phyloP scores from a whole-genome alignment of 2,329 filamentous ascomycete genomes.

The Corinectria fuckeliana region DNA sequence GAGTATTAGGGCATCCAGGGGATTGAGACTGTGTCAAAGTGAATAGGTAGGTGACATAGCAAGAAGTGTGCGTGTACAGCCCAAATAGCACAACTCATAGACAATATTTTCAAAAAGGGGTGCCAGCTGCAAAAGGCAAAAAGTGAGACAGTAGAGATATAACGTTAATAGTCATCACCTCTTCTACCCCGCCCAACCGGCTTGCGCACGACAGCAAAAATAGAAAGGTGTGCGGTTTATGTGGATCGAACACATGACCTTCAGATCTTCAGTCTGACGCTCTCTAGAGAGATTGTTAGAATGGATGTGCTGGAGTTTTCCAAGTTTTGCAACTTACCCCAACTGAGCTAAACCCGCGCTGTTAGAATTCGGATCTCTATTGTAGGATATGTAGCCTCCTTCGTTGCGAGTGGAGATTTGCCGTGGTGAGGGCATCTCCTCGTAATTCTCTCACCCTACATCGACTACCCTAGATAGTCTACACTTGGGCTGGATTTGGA shows the following conservation, averaged over 20 bases:
- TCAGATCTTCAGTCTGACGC: slow-evolving; percentile 38
- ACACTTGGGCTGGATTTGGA: no score
- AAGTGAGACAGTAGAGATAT: no score
- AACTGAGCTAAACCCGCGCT: slow-evolving; percentile 43
- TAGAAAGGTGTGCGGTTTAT: slow-evolving; percentile 34
- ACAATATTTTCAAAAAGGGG: no score
- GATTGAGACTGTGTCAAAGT: no score
- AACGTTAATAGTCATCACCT: neutral
- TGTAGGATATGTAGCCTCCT: neutral
- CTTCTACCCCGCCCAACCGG: neutral
- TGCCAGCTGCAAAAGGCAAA: no score
- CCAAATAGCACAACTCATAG: no score
- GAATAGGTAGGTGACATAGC: no score
- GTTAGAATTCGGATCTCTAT: neutral
- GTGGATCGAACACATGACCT: slow-evolving; percentile 42
- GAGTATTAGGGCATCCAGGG: no score
- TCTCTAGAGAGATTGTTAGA: slow-evolving; percentile 28
- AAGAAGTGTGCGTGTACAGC: no score
- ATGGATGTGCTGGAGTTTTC: slow-evolving; percentile 21
- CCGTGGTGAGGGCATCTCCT: neutral
- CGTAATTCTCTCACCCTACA: no score
- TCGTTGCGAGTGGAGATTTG: neutral
- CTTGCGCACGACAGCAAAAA: slow-evolving; percentile 18
- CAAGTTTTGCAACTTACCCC: slow-evolving; percentile 30
- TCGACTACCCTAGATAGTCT: no score